Conservation (phyloP, 148 eudicot genomes). For the Vaccinium myrtillus region DNA sequence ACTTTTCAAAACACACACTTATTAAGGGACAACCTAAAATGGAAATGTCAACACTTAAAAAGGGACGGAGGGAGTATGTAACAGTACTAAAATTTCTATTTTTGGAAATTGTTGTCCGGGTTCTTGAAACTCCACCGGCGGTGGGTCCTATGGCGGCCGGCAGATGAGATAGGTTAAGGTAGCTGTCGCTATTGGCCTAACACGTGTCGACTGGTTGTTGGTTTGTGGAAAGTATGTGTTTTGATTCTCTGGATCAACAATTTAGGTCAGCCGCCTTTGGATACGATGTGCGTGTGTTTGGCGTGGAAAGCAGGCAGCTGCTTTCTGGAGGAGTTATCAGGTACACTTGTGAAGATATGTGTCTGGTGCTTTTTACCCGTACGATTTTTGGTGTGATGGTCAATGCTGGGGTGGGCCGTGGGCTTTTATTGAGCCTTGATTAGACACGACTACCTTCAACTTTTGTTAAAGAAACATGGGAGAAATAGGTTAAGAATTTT, state of each 20-base stretch:
- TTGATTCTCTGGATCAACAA: slow-evolving; percentile 14
- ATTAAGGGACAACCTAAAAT: too few relatives aligned
- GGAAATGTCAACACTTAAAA: too few relatives aligned
- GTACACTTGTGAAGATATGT: too few relatives aligned
- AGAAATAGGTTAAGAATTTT: too few relatives aligned
- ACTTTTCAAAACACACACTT: too few relatives aligned
- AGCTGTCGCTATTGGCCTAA: background rate
- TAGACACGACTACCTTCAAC: too few relatives aligned
- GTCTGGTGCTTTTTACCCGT: slow-evolving; percentile 1
- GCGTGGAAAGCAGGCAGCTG: slow-evolving; percentile 6
- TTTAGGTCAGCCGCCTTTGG: slow-evolving; percentile 23
- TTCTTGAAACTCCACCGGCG: background rate
- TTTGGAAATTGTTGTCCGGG: background rate
- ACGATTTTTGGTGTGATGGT: background rate
- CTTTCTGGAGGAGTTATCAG: background rate
- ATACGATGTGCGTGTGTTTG: slow-evolving; percentile 14
- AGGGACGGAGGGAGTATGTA: too few relatives aligned
- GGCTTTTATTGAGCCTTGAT: too few relatives aligned
- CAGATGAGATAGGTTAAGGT: background rate
- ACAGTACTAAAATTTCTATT: background rate
- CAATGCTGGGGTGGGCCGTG: too few relatives aligned
- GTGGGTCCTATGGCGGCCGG: slow-evolving; percentile 23
- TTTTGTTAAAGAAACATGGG: too few relatives aligned
- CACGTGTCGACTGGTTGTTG: background rate
- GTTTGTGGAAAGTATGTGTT: slow-evolving; percentile 9